Conservation (phyloP, 2,329 filamentous ascomycete genomes). For the Mycocentrospora acerina region DNA sequence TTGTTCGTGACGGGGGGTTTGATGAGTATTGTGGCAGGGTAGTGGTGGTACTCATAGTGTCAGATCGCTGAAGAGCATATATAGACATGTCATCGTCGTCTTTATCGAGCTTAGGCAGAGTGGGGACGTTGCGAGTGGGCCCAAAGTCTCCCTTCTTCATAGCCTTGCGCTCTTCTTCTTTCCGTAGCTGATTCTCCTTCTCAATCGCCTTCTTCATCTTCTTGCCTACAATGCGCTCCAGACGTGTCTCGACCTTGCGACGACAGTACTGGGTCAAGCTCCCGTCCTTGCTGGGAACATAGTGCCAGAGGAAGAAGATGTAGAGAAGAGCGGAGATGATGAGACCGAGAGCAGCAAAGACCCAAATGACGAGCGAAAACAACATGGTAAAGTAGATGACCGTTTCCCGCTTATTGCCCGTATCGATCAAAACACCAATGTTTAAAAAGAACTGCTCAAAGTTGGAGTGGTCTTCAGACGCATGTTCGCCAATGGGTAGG, state of each 20-base stretch:
- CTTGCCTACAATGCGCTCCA: slow-evolving; percentile 79
- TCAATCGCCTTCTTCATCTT: slow-evolving; percentile 89
- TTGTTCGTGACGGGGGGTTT: slow-evolving; percentile 57
- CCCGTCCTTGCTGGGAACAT: slow-evolving; percentile 80
- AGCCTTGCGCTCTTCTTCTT: slow-evolving; percentile 43
- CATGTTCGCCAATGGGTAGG: slow-evolving; percentile 59
- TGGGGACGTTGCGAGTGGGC: slow-evolving; percentile 35
- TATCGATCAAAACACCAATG: slow-evolving; percentile 68
- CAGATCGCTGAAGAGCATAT: slow-evolving; percentile 38
- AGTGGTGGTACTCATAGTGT: slow-evolving; percentile 31
- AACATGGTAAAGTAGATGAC: slow-evolving; percentile 87
- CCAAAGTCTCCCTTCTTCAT: slow-evolving; percentile 50
- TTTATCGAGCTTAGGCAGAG: slow-evolving; percentile 44
- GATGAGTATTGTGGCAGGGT: slow-evolving; percentile 51
- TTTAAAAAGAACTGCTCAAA: slow-evolving; percentile 82
- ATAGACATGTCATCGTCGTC: slow-evolving; percentile 45
- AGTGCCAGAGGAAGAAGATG: slow-evolving; percentile 86
- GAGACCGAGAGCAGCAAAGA: slow-evolving; percentile 73
- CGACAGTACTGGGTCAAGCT: slow-evolving; percentile 83
- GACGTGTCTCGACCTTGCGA: slow-evolving; percentile 82
- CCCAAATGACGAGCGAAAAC: slow-evolving; percentile 88
- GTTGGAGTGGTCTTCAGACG: slow-evolving; percentile 61
- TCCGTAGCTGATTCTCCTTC: slow-evolving; percentile 64
- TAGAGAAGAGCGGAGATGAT: slow-evolving; percentile 78
- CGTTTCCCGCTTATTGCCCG: slow-evolving; percentile 72